A percentile compares a stretch with the other conserved stretches of the same genome.
Evolutionary conservation across 2,329 filamentous ascomycete species (phyloP).

Genomic region (Hypomyces perniciosus): DNA sequence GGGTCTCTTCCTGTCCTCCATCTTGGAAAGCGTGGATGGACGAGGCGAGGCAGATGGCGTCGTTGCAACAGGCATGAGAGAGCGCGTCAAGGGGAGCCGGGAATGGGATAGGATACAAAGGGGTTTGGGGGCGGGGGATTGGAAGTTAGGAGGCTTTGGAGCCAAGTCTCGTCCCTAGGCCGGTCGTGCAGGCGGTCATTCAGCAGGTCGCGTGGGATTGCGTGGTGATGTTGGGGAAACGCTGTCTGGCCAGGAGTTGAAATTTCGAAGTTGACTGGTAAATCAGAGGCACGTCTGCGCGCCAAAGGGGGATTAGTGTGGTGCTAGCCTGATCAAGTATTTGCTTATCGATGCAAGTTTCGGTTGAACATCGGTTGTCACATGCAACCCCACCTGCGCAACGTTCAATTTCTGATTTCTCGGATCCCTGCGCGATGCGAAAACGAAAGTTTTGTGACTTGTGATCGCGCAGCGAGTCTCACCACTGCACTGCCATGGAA

Average conservation of each 20-base stretch:
- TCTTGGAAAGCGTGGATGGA: constrained; percentile 83
- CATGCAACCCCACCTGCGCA: not conserved
- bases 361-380: constrained; percentile 30
- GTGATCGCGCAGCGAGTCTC: not conserved
- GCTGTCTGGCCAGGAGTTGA: constrained; percentile 34
- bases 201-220: constrained; percentile 27
- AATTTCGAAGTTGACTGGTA: constrained; percentile 41
- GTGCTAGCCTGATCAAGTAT: constrained; percentile 26
- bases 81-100: constrained; percentile 26
- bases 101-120: constrained; percentile 33
- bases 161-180: constrained; percentile 30
- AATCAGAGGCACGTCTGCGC: constrained; percentile 31
- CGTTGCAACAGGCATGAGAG: constrained; percentile 86
- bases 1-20: constrained; percentile 99
- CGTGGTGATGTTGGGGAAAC: constrained; percentile 29
- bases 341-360: constrained; percentile 28
- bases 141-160: constrained; percentile 24
- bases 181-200: constrained; percentile 30
- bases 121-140: constrained; percentile 16
- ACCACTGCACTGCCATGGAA: not conserved
- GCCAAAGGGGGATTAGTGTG: constrained; percentile 31
- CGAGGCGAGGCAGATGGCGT: constrained; percentile 62
- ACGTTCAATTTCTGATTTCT: not conserved
- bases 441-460: not conserved
- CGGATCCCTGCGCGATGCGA: constrained; percentile 1